Base-by-base conservation (phyloP, 164 flowering plant genomes). In the Warburgia ugandensis region DNA sequence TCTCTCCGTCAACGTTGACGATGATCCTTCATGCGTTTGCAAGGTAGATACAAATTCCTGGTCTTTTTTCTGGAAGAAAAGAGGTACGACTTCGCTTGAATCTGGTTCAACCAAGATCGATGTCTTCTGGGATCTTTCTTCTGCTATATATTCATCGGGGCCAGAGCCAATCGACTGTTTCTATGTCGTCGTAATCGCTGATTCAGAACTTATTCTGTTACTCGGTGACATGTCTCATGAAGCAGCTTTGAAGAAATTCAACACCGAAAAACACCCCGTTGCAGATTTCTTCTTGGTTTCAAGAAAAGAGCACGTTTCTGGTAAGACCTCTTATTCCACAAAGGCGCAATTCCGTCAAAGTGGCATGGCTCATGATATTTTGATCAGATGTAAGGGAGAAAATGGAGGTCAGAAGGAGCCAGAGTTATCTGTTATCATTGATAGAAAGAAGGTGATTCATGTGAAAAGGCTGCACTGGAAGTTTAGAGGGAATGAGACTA, bases 381-480 rank as follows among this genome's bases (percentile, higher is more conserved):
- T 76, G 76, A 86, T 88, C 23, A 68, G 68, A 25, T 84, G 86
- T 33, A 68, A 52, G 17, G 85, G 80, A n/a, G 92, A 75, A 31
- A 64, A 63, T n/a, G 86, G 75, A 11, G 86, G 76, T 1, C 11
- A 58, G 10, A 78, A 77, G 59, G 54, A 70, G 17, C 85, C 79
- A 1, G 78, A 63, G 28, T 56, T 92, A 19, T 75, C 74, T 1
- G 84, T 88, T 20, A 52, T 63, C 28, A 69, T 92, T 8, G 95
- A 92, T 51, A 70, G 77, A 68, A 88, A 74, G 79, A 73, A 49
- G 52, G 89, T 86, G 70, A 59, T 84, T 23, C 61, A 68, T 0
- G 86, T 88, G 12, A 84, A 79, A 78, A 77, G 79, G 55, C 45
- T 92, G 71, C 78, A 70, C 14, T 88, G 95, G 97, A 92, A 92